phyloP scores from a whole-genome alignment of 768 basidiomycete species.

The Fibroporia radiculosa region DNA sequence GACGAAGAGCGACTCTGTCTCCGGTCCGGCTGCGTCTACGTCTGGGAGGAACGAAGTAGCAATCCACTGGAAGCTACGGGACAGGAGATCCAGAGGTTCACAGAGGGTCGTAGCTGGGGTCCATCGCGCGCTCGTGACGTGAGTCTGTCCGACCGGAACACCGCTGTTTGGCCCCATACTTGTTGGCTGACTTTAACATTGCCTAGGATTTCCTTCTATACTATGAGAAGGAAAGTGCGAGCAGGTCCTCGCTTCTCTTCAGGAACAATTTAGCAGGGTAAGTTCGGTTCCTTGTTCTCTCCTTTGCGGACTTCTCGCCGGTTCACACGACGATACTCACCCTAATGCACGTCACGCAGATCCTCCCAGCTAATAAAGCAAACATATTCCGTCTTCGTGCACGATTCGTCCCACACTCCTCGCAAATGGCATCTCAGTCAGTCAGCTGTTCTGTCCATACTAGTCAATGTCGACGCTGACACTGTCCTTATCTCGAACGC shows the following conservation, averaged over 20 bases:
- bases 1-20: slow-evolving; percentile 30
- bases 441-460: slow-evolving; percentile 8
- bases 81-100: slow-evolving; percentile 31
- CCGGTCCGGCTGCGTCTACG: slow-evolving; percentile 28
- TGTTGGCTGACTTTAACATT: slow-evolving; percentile 4
- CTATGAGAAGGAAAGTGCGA: slow-evolving; percentile 28
- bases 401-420: slow-evolving; percentile 17
- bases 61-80: slow-evolving; percentile 27
- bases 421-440: slow-evolving; percentile 33
- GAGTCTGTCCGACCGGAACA: slow-evolving; percentile 6
- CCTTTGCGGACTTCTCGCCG: not conserved
- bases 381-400: slow-evolving; percentile 31
- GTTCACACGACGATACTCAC: not conserved
- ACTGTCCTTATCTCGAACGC: slow-evolving; percentile 1
- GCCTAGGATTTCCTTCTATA: slow-evolving; percentile 31
- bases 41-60: slow-evolving; percentile 30
- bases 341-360: slow-evolving; percentile 8
- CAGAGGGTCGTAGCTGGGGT: slow-evolving; percentile 30
- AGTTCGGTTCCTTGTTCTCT: slow-evolving; percentile 1
- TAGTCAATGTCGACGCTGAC: not conserved
- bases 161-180: not conserved
- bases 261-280: slow-evolving; percentile 19
- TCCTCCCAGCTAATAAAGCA: slow-evolving; percentile 28
- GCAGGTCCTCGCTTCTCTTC: slow-evolving; percentile 16
- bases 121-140: slow-evolving; percentile 29